These are phyloP conservation scores for Karstenula rhodostoma DNA, from an alignment of 2,329 filamentous ascomycete species.

Conservation along the genomic window DNA sequence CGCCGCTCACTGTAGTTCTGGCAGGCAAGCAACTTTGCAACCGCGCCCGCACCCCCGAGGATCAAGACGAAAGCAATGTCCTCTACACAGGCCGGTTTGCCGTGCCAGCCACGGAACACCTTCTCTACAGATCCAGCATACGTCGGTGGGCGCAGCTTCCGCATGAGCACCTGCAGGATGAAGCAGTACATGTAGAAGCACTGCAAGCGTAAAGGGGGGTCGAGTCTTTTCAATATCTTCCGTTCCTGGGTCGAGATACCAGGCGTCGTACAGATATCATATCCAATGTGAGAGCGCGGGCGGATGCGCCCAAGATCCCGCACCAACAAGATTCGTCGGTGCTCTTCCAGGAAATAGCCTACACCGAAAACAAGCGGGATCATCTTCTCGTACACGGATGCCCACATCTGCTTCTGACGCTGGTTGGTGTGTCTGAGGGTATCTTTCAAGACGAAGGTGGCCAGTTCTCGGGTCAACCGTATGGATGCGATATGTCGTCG, in stretches of 20 bases:
- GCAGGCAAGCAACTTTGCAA: conserved; percentile 45
- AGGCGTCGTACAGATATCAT: conserved; percentile 44
- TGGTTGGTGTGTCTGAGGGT: conserved; percentile 34
- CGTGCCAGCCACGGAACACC: conserved; percentile 42
- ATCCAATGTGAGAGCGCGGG: conserved; percentile 43
- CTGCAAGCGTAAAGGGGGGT: conserved; percentile 43
- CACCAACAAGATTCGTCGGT: conserved; percentile 41
- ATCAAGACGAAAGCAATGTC: conserved; percentile 48
- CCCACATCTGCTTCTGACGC: conserved; percentile 44
- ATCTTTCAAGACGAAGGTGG: conserved; percentile 43
- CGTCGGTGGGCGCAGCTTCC: conserved; percentile 42
- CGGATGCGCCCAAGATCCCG: conserved; percentile 45
- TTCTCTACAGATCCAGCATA: conserved; percentile 40
- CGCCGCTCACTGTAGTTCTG: conserved; percentile 42
- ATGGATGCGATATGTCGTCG: conserved; percentile 47
- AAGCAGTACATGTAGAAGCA: conserved; percentile 51
- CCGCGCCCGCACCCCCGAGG: conserved; percentile 44
- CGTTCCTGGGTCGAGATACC: conserved; percentile 39
- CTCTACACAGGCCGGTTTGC: conserved; percentile 43
- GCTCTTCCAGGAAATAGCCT: conserved; percentile 48
- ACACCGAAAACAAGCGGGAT: conserved; percentile 48
- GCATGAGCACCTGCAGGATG: conserved; percentile 43
- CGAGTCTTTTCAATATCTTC: conserved; percentile 40
- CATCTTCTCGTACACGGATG: conserved; percentile 47
- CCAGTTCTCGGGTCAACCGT: conserved; percentile 44